Evolutionary conservation across 177 flowering plant species (phyloP), one percentile per base, ranked within the genome.

Genomic region (Vitis hybrid): DNA sequence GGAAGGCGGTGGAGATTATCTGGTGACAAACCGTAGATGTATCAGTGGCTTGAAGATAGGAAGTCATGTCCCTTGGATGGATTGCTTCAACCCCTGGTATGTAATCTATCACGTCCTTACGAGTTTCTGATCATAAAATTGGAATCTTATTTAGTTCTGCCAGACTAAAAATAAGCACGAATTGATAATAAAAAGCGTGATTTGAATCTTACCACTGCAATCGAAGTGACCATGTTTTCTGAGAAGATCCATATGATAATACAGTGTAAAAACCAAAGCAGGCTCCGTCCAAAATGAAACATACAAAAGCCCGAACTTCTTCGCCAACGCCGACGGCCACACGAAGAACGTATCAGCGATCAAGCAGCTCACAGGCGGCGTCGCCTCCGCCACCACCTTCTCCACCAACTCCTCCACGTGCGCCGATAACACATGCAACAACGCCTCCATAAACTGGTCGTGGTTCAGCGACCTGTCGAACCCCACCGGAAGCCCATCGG

Each of bases 201-300:
- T 41, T 41, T 27, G 11, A 27, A 67, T 17, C 35, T 46, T 81
- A 91, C 93, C 90, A 9, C 67, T 60, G 14, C 80, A 82, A 50
- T 60, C 93, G 73, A 86, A 87, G 64, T 94, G 98, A 24, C 88
- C 90, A 72, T 94, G 71, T 11, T 35, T 32, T 48, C 74, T 55
- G 0, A 92, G 88, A 58, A 93, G 88, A 62, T 88, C 73, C 58
- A 89, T 6, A 62, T 93, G 97, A 51, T 84, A 85, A 79, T 93
- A 92, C 58, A 92, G 68, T 1, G 87, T 71, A 55, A 85, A 86
- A 20, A 88, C 93, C 60, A 92, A 76, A 35, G 97, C 97, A 0
- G 97, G 87, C 65, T 94, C 94, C 0, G 97, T 92, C 92, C 94
- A 94, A 63, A 88, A 94, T 0, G 97, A 91, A n/a, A 87, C 81